Evolutionary conservation across 176 grass and related monocot genomes (phyloP), one percentile per base, ranked within the genome.

Genomic region (Ensete glaucum): DNA sequence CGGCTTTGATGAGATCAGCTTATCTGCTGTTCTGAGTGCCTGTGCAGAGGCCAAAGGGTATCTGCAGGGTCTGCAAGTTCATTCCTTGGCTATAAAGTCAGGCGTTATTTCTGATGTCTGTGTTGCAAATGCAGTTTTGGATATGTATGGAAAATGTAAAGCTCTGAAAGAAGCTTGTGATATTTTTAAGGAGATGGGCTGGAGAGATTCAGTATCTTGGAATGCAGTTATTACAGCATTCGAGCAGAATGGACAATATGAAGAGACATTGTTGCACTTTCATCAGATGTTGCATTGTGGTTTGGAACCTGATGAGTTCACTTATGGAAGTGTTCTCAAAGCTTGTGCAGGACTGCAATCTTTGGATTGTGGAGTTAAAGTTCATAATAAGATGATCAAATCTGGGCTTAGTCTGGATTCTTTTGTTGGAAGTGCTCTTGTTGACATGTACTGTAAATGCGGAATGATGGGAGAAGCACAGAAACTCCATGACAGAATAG

Each of bases 401-500:
- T 96, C 93, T 27, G 85, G 87, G 55, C 76, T 96, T 85, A 83
- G 93, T 67, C 75, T 80, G 29, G 81, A 90, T 90, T 62, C 70
- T 25, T 96, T 96, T 78, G 73, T 96, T 27, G 85, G 64, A 19
- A 92, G 87, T 88, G 82, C 81, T 73, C 76, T 90, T 83, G 83
- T 96, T 86, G 85, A 87, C 74, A 92, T 92, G 93, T 96, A 96
- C 75, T 90, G 93, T 79, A 96, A 96, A 56, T 90, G 89, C 50
- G 77, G 89, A 52, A 81, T 86, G 83, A 90, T 88, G 24, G 16
- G 57, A 19, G 93, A 96, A 78, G 89, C 85, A 53, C 80, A 81
- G 75, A 90, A 96, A 72, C 93, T 96, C 81, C 93, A 90, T 83
- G 63, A 77, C 2, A 88, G 77, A 85, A 90, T 90, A 2, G 81